Percentiles rank a stretch among this genome's conserved stretches.
Conservation (phyloP, 805 yeast species). For the Teunomyces tritomae region DNA sequence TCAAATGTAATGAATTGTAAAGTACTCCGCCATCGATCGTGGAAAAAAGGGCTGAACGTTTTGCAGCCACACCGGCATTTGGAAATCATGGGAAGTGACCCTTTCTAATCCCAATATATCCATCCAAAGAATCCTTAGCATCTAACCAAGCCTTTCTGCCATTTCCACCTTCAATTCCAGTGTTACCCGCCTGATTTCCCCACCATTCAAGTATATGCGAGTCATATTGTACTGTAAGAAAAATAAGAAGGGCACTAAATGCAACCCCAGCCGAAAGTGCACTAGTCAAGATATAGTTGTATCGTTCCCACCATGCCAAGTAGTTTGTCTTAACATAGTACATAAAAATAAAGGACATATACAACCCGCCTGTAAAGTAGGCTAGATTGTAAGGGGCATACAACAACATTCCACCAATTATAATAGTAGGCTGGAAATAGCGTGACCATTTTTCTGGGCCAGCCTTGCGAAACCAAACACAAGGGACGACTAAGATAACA, state of each 20-base stretch:
- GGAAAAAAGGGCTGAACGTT: not conserved
- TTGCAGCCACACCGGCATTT: not conserved
- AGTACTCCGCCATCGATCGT: not conserved
- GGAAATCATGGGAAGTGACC: conserved; percentile 24
- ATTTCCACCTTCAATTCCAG: conserved; percentile 16
- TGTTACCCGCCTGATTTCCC: conserved; percentile 18
- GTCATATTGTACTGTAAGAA: conserved; percentile 12
- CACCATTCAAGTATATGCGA: conserved; percentile 16
- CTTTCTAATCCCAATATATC: conserved; percentile 29
- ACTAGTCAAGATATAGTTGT: conserved; percentile 11
- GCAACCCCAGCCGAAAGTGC: conserved; percentile 14
- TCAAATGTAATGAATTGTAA: not conserved
- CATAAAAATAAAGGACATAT: conserved; percentile 8
- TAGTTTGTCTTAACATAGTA: conserved; percentile 6
- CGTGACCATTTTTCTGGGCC: conserved; percentile 16
- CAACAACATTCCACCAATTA: conserved; percentile 9
- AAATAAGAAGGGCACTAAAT: conserved; percentile 12
- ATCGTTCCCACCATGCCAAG: conserved; percentile 11
- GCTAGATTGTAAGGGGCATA: conserved; percentile 13
- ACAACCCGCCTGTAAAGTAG: conserved; percentile 12
- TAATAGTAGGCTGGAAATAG: conserved; percentile 13
- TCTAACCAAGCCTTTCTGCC: conserved; percentile 24
- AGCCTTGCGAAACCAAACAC: conserved; percentile 13
- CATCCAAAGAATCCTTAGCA: conserved; percentile 22
- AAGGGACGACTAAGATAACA: conserved; percentile 23